Evolutionary conservation across 2,329 filamentous ascomycete species (phyloP), one percentile per base, ranked within the genome.

Genomic region (Basipetospora chlamydospora): DNA sequence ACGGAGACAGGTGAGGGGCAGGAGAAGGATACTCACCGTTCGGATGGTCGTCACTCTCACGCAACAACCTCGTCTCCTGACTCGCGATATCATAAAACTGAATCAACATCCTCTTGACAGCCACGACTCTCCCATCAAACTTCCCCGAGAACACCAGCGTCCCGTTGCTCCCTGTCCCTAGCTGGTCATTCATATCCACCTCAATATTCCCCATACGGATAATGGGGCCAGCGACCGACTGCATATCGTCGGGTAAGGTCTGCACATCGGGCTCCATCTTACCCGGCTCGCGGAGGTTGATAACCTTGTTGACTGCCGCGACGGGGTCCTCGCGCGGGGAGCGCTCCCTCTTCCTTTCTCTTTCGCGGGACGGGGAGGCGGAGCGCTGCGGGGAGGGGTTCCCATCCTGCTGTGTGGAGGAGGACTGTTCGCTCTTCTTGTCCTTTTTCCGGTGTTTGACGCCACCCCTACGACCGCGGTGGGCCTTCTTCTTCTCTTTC

Each of bases 41-140:
- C 10, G 81, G 79, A 50, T 98, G 90, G 48, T 95, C 83, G 47
- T 98, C 90, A 50, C 87, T 95, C 55, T 95, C 86, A 41, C 92
- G 73, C 9, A 98, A 61, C 36, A 96, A 66, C 41, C 80, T 80
- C 1, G 94, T 93, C 58, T 98, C 90, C 49, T 94, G 86, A 9
- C 84, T 86, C 1, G 90, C 90, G 46, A 98, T 83, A 44, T 94
- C 88, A 53, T 87, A 95, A 49, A 95, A 95, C 46, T 94, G 84
- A 23, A 88, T 84, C 42, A 96, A 66, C 85, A 98, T 93, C 23
- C 90, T 77, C 64, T 98, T 98, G 33, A 98, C 85, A 1, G 90
- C 90, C 18, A 98, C 88, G 30, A 87, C 80, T 35, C 87, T 79
- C 17, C 86, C 86, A 54, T 93, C 90, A 53, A 93, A 96, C 37